Evolutionary conservation across 2,329 filamentous ascomycete genomes (phyloP).

Genomic region (Arthrocladium fulminans): DNA sequence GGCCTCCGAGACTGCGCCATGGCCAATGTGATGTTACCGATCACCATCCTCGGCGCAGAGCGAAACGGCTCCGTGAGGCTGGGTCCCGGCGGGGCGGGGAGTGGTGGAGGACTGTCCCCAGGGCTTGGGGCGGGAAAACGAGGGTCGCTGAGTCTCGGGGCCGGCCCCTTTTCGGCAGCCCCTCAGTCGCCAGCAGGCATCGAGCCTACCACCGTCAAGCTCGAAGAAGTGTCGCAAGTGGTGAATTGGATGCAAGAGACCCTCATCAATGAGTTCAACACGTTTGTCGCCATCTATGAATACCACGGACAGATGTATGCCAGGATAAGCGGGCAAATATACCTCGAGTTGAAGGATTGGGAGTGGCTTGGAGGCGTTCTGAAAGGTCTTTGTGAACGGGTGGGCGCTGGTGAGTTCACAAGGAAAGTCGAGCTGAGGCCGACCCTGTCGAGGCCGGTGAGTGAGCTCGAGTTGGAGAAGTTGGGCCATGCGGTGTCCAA

Average conservation of each 20-base stretch:
- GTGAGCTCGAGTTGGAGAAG: slow-evolving; percentile 10
- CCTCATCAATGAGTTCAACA: slow-evolving; percentile 54
- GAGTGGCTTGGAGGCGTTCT: slow-evolving; percentile 56
- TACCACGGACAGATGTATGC: slow-evolving; percentile 59
- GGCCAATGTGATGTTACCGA: slow-evolving; percentile 64
- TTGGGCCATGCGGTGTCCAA: slow-evolving; percentile 4
- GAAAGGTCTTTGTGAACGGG: slow-evolving; percentile 47
- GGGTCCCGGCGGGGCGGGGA: slow-evolving; percentile 22
- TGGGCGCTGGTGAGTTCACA: slow-evolving; percentile 24
- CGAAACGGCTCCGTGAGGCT: slow-evolving; percentile 20
- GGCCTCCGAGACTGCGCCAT: slow-evolving; percentile 57
- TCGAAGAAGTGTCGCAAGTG: slow-evolving; percentile 34
- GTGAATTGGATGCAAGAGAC: slow-evolving; percentile 50
- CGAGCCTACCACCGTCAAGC: slow-evolving; percentile 18
- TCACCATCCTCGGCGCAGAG: slow-evolving; percentile 37
- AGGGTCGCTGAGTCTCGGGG: background rate
- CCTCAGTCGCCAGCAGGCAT: background rate
- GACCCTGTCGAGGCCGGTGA: slow-evolving; percentile 6
- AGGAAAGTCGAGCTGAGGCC: slow-evolving; percentile 11
- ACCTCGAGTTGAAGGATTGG: slow-evolving; percentile 72
- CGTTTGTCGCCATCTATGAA: slow-evolving; percentile 58
- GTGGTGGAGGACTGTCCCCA: slow-evolving; percentile 21
- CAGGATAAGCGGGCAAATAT: slow-evolving; percentile 71
- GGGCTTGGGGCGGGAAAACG: slow-evolving; percentile 9
- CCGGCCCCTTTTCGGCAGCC: background rate